Percentiles rank a stretch among this genome's conserved stretches.
phyloP scores from a whole-genome alignment of 257 asterid species.

The Forsythia suspensa region DNA sequence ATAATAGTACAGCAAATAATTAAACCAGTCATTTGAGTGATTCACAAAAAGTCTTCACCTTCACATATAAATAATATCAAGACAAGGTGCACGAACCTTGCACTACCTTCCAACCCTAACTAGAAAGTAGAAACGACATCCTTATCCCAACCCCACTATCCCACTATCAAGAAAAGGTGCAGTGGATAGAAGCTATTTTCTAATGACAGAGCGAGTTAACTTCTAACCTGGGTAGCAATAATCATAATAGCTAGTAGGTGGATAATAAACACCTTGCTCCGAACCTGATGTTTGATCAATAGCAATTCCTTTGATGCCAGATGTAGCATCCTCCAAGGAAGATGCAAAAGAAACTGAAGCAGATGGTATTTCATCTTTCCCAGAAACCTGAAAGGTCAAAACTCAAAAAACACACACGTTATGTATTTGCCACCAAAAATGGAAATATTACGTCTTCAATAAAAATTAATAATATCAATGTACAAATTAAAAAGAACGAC shows the following conservation, averaged over 20 bases:
- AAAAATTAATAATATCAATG: background rate
- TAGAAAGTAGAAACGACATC: background rate
- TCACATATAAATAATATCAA: background rate
- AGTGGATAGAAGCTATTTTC: background rate
- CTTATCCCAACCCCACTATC: background rate
- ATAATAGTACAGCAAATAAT: background rate
- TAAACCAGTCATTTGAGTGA: background rate
- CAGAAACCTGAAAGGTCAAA: constrained; percentile 35
- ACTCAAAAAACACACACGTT: background rate
- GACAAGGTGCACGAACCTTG: background rate
- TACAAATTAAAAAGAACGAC: background rate
- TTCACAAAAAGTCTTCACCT: background rate
- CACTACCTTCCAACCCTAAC: background rate
- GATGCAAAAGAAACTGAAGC: constrained; percentile 36
- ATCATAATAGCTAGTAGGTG: constrained; percentile 55
- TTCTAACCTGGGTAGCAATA: constrained; percentile 65
- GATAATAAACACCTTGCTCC: constrained; percentile 55
- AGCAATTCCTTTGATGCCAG: constrained; percentile 39
- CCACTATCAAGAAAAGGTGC: background rate
- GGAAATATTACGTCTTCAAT: background rate
- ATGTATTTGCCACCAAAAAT: background rate
- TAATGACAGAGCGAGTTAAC: constrained; percentile 19
- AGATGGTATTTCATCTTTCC: constrained; percentile 40
- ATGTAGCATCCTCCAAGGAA: constrained; percentile 30
- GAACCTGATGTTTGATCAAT: constrained; percentile 36